Evolutionary conservation across 2,329 filamentous ascomycete species (phyloP).

Genomic region (Cyphellophora attinorum): DNA sequence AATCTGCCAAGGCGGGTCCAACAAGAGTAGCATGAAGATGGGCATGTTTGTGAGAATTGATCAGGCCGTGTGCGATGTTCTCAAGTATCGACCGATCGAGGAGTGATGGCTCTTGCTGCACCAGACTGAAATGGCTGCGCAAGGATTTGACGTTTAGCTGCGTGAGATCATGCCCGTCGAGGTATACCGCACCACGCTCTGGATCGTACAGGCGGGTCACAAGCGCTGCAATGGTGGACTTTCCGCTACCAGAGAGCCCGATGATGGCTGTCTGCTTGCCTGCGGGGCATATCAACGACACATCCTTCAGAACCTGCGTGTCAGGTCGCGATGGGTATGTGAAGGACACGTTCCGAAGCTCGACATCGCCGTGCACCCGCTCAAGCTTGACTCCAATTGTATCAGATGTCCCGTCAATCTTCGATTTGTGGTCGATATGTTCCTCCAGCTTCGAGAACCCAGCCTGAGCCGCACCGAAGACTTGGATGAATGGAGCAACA

Average conservation of each 20-base stretch:
- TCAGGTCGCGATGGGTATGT: constrained; percentile 27
- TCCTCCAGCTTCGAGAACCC: constrained; percentile 49
- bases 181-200: constrained; percentile 20
- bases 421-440: constrained; percentile 44
- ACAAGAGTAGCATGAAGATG: constrained; percentile 19
- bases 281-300: constrained; percentile 24
- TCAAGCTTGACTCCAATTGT: constrained; percentile 7
- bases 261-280: constrained; percentile 34
- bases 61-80: constrained; percentile 43
- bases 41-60: constrained; percentile 24
- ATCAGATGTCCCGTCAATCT: constrained; percentile 30
- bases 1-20: constrained; percentile 2
- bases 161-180: constrained; percentile 22
- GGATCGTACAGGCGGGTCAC: constrained; percentile 30
- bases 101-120: constrained; percentile 44
- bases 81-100: constrained; percentile 44
- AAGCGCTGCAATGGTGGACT: constrained; percentile 36
- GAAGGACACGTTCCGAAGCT: constrained; percentile 25
- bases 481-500: constrained; percentile 36
- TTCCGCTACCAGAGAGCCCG: constrained; percentile 43
- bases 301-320: constrained; percentile 23
- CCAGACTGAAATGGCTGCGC: constrained; percentile 28
- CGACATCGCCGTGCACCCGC: constrained; percentile 17
- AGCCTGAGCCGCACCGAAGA: constrained; percentile 38
- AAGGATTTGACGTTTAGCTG: constrained; percentile 26